Conservation (phyloP, 768 basidiomycete species). For the Infundibulicybe gibba region DNA sequence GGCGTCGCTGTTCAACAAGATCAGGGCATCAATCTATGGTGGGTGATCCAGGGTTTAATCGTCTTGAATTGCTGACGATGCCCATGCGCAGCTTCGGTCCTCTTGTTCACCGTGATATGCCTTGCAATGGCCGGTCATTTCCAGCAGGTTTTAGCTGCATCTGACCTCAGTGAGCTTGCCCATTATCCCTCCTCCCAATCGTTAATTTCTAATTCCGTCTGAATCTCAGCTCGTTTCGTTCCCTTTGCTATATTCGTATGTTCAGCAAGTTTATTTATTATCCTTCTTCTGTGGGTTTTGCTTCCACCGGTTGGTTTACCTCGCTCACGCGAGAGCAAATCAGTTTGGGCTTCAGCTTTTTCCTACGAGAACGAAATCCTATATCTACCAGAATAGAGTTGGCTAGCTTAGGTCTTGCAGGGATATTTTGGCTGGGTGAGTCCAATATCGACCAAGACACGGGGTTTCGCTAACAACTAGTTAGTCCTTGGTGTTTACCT, state of each 20-base stretch:
- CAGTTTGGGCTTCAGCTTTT: slow-evolving; percentile 63
- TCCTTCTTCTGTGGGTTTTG: slow-evolving; percentile 57
- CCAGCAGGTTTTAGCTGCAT: slow-evolving; percentile 63
- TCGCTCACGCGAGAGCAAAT: neutral
- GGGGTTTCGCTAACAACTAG: slow-evolving; percentile 9
- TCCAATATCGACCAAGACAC: slow-evolving; percentile 5
- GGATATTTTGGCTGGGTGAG: slow-evolving; percentile 79
- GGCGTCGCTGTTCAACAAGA: slow-evolving; percentile 70
- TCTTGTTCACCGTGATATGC: slow-evolving; percentile 76
- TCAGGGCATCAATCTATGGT: slow-evolving; percentile 70
- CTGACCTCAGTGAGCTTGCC: slow-evolving; percentile 68
- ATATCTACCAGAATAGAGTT: slow-evolving; percentile 78
- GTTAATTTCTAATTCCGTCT: slow-evolving; percentile 2
- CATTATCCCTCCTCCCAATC: neutral
- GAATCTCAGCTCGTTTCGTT: slow-evolving; percentile 70
- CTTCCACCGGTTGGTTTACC: neutral
- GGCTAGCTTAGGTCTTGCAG: slow-evolving; percentile 64
- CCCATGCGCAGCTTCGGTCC: slow-evolving; percentile 46
- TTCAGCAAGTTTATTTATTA: slow-evolving; percentile 63
- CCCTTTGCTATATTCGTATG: slow-evolving; percentile 85
- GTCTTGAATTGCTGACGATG: neutral
- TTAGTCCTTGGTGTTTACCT: slow-evolving; percentile 73
- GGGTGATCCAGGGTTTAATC: slow-evolving; percentile 15
- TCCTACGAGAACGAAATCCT: slow-evolving; percentile 67
- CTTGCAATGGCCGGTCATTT: slow-evolving; percentile 80